Percentiles rank a stretch among this genome's conserved stretches.
Evolutionary conservation across 495 filamentous ascomycete genomes (phyloP).

Genomic region (Podospora anserina): DNA sequence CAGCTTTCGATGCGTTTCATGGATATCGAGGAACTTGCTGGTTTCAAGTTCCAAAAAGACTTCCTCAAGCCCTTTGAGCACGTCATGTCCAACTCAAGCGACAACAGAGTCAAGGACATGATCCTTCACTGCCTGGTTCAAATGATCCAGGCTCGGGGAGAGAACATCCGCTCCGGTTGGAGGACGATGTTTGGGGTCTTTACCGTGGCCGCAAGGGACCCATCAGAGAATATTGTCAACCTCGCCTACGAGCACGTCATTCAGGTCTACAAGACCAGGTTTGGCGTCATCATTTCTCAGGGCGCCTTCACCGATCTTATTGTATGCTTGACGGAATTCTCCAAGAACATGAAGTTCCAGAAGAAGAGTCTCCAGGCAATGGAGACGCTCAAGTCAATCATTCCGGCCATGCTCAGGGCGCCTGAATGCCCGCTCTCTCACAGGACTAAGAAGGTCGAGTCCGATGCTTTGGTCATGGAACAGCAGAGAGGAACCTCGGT

Average conservation of each 20-base stretch:
- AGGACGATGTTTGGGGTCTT: conserved; percentile 99
- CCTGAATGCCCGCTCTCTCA: conserved; percentile 90
- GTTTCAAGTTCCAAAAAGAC: conserved; percentile 99
- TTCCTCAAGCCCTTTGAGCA: conserved; percentile 98
- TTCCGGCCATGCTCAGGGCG: conserved; percentile 89
- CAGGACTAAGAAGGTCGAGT: conserved; percentile 22
- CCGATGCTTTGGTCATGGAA: conserved; percentile 34
- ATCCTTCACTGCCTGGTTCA: conserved; percentile 94
- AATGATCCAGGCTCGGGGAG: conserved; percentile 94
- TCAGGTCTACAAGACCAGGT: conserved; percentile 97
- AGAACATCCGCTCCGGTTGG: conserved; percentile 97
- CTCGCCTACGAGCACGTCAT: conserved; percentile 94
- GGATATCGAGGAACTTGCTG: conserved; percentile 94
- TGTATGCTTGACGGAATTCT: conserved; percentile 95
- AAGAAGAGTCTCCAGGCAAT: conserved; percentile 97
- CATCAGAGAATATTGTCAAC: conserved; percentile 92
- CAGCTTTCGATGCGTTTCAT: conserved; percentile 98
- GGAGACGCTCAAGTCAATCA: conserved; percentile 85
- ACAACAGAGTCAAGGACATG: conserved; percentile 95
- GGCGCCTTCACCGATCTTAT: conserved; percentile 95
- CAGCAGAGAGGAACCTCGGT: conserved; percentile 62
- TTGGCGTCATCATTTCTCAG: conserved; percentile 93
- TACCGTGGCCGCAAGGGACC: conserved; percentile 89
- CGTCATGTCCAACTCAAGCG: conserved; percentile 87
- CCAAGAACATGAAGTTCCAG: conserved; percentile 95